Evolutionary conservation across 75 land plant species (phyloP).

Genomic region (Ceratopteris richardii): DNA sequence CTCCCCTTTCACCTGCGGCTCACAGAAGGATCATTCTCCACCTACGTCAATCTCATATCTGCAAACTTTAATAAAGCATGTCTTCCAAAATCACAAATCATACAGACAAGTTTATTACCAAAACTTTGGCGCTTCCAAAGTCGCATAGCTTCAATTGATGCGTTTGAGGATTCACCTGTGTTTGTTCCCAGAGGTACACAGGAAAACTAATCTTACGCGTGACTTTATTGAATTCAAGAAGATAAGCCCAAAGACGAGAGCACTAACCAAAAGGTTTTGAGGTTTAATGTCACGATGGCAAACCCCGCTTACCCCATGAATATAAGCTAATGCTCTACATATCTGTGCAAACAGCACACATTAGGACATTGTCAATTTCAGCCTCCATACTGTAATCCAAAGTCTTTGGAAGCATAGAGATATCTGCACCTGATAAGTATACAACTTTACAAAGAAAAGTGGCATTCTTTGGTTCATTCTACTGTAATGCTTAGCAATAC

Average conservation of each 20-base stretch:
- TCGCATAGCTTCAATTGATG: slow-evolving; percentile 92
- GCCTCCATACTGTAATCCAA: neutral
- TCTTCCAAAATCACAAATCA: too few species aligned
- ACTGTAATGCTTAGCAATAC: slow-evolving; percentile 58
- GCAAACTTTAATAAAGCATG: too few species aligned
- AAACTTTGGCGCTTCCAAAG: slow-evolving; percentile 93
- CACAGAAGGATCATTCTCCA: too few species aligned
- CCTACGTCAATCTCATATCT: too few species aligned
- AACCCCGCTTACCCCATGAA: slow-evolving; percentile 69
- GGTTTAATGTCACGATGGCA: slow-evolving; percentile 90
- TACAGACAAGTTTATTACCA: too few species aligned
- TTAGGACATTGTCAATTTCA: too few species aligned
- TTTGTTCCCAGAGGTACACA: too few species aligned
- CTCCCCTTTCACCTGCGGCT: too few species aligned
- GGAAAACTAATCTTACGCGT: neutral
- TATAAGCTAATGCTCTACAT: slow-evolving; percentile 73
- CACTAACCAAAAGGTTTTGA: slow-evolving; percentile 66
- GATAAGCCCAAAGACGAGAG: too few species aligned
- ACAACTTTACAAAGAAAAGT: slow-evolving; percentile 70
- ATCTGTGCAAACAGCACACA: slow-evolving; percentile 44
- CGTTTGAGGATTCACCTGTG: slow-evolving; percentile 93
- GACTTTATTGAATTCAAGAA: neutral
- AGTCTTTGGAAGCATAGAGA: neutral
- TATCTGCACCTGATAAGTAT: slow-evolving; percentile 64
- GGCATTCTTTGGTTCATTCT: slow-evolving; percentile 68